A percentile compares a stretch with the other conserved stretches of the same genome.
These are phyloP conservation scores for Takashimella tepidaria DNA, from an alignment of 1,284 basidiomycete species.

Conservation along the genomic window DNA sequence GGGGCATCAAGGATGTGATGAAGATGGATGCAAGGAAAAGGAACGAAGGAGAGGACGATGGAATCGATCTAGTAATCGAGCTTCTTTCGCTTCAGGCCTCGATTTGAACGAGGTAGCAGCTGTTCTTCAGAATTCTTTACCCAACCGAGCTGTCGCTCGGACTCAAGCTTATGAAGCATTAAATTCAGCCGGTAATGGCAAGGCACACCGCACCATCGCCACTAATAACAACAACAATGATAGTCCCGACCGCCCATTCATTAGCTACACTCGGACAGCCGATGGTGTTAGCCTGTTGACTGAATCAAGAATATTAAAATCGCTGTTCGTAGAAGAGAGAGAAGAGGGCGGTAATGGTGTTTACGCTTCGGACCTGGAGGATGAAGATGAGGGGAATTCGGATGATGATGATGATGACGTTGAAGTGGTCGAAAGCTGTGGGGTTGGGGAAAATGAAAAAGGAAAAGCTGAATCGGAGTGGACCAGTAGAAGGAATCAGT, in stretches of 20 bases:
- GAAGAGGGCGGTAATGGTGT: slow-evolving; percentile 19
- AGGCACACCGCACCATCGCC: background rate
- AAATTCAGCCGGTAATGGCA: background rate
- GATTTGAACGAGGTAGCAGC: too few relatives aligned
- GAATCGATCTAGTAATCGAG: background rate
- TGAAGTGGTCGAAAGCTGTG: background rate
- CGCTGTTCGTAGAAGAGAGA: slow-evolving; percentile 22
- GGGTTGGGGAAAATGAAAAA: too few relatives aligned
- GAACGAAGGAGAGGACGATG: background rate
- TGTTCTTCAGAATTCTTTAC: background rate
- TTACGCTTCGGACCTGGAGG: slow-evolving; percentile 29
- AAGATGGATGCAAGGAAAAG: background rate
- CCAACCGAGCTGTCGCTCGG: background rate
- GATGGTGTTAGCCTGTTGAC: slow-evolving; percentile 39
- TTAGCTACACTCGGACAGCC: slow-evolving; percentile 38
- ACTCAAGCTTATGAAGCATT: background rate
- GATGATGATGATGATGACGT: slow-evolving; percentile 12
- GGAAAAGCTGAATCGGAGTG: background rate
- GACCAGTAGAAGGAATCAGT: background rate
- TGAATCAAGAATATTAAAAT: slow-evolving; percentile 30
- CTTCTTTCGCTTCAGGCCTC: too few relatives aligned
- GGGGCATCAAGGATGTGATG: background rate
- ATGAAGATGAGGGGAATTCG: slow-evolving; percentile 12
- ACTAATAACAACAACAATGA: background rate
- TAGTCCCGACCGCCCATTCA: slow-evolving; percentile 31